Percentiles rank a stretch among this genome's conserved stretches.
Evolutionary conservation across 2,329 filamentous ascomycete genomes (phyloP).

Genomic region (Ceratocystis cubensis): DNA sequence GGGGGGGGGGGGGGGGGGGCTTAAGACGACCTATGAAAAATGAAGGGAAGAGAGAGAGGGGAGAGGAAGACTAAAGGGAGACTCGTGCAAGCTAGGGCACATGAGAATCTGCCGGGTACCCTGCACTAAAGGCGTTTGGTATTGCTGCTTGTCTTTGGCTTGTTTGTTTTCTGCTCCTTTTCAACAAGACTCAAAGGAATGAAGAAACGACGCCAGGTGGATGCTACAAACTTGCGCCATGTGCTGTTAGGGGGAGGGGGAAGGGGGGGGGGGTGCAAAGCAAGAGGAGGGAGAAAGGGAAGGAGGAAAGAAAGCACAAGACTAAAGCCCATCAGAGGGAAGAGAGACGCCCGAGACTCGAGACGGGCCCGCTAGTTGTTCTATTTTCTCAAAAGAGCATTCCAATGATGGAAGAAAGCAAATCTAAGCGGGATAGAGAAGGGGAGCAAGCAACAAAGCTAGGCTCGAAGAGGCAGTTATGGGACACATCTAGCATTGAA

Average conservation of each 20-base stretch:
- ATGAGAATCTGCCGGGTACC: not conserved
- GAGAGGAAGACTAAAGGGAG: not conserved
- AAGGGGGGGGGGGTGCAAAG: not conserved
- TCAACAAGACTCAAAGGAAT: not conserved
- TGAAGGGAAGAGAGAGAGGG: not conserved
- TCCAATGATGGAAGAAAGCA: not conserved
- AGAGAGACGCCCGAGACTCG: no score
- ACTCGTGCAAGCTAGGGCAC: not conserved
- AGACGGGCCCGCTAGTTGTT: not conserved
- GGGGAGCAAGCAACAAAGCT: not conserved
- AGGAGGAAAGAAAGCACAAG: not conserved
- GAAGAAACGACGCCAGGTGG: not conserved
- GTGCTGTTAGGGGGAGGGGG: not conserved
- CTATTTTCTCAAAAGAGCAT: not conserved
- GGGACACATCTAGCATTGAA: not conserved
- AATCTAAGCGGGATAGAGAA: not conserved
- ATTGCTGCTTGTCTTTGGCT: not conserved
- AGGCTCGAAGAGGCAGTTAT: not conserved
- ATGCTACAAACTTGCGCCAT: not conserved
- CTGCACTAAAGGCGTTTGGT: not conserved
- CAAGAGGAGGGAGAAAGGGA: not conserved
- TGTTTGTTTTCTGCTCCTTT: not conserved
- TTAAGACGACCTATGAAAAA: not conserved
- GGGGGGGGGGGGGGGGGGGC: not conserved
- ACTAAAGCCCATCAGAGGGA: not conserved